Base-by-base conservation (phyloP, 768 basidiomycete species). In the Hortiboletus campestris region DNA sequence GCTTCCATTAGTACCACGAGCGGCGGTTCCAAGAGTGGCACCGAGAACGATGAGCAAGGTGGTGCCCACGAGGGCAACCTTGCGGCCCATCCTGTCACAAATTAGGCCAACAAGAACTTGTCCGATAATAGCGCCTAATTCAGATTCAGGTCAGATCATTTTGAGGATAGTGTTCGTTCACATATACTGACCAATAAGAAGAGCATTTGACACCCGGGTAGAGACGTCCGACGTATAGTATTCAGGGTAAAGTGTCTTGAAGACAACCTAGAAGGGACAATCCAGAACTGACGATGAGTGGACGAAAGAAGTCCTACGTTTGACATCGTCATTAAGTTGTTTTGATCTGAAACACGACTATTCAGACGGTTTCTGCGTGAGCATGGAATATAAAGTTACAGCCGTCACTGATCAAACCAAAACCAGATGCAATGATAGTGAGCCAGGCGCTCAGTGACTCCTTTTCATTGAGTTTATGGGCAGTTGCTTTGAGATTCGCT, bases 61-160 rank as follows among this genome's bases (percentile, higher is more conserved):
- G 2, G 88, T 89, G 36, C 76, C 67, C 19, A 89, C 81, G 49
- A 91, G 79, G 17, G 86, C 88, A n/a, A 81, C 80, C 67, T 90
- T 90, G 48, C 89, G 76, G n/a, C 89, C 89, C 28, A 86, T 65
- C 47, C 84, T 76, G 66, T 91, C 89, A 60, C 86, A 89, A n/a
- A 88, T 67, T 22, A 88, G 62, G 13, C 89, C 89, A 36, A 89
- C 84, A 39, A 77, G 51, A 25, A 87, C 46, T 60, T 86, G 85
- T 19, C 84, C 84, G 36, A 85, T 68, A 57, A 86, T 77, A 42
- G 83, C 84, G 36, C 85, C 85, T 83, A 55, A 10, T 51, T 39
- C 17, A 31, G 32, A 49, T 47, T 19, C 6, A 31, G 19, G 51
- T 62, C 40, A 59, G 51, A 52, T 48, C 4, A 2, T 25, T 25